Evolutionary conservation across 805 yeast species (phyloP), one percentile per base, ranked within the genome.

Genomic region (Ogataea paradorogensis): DNA sequence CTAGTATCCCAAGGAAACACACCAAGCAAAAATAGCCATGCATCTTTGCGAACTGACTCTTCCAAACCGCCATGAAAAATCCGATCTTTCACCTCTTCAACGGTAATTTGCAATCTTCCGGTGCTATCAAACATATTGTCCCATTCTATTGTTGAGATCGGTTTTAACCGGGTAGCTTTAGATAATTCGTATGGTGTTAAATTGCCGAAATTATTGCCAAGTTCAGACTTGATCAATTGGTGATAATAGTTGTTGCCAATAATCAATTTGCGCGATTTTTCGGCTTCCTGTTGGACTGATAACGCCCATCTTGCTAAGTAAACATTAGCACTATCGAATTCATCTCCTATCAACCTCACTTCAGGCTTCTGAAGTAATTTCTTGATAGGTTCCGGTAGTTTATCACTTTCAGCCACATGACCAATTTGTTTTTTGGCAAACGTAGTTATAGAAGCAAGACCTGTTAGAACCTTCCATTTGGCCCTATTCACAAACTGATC

Each of bases 231-330:
- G 28, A 84, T 69, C 35, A 76, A 57, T 22, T 71, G 72, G 30
- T 71, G 62, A 48, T 81, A 80, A 13, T 78, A 68, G n/a, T 77
- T 78, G 51, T 79, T 81, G 40, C 81, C 69, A 24, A 80, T 67
- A 53, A 73, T 67, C 53, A 69, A 67, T 41, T 69, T 67, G 45
- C 77, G 63, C 45, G 76, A 70, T 40, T 77, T 74, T 50, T 80
- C 89, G 2, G 96, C 93, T 59, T 91, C 95, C 52, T 89, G 90
- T 52, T 91, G 93, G 8, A 93, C 93, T 21, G 87, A 87, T 51
- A 87, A 74, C 0, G 98, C 97, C 98, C 98, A 93, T 65, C 89
- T 90, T 4, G 98, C 98, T 43, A 91, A 69, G 59, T 88, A 91
- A 4, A 89, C 84, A 38, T 90, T 75, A 0, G 98, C 98, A 36